phyloP scores from a whole-genome alignment of 2,329 filamentous ascomycete genomes.

The Colletotrichum brevisporum region DNA sequence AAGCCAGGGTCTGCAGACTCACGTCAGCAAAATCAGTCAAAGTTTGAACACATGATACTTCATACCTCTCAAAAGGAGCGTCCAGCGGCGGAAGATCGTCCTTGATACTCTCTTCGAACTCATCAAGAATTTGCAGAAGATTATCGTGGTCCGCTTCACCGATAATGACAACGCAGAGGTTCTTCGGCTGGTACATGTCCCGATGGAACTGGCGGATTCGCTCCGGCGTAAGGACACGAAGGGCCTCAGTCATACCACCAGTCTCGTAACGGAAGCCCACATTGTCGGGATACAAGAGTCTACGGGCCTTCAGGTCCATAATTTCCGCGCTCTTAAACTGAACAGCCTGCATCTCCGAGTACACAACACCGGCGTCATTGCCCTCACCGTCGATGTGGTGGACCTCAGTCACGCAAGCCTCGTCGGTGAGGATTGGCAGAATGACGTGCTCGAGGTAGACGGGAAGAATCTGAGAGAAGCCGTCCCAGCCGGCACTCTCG shows the following conservation, averaged over 20 bases:
- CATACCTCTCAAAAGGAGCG: constrained; percentile 78
- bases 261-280: constrained; percentile 97
- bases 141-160: constrained; percentile 89
- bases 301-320: constrained; percentile 86
- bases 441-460: constrained; percentile 97
- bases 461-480: constrained; percentile 93
- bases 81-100: constrained; percentile 83
- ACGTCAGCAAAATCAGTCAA: constrained; percentile 15
- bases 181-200: constrained; percentile 98
- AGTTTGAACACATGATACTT: constrained; percentile 11
- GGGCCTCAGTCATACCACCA: constrained; percentile 94
- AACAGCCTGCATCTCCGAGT: constrained; percentile 98
- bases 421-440: constrained; percentile 91
- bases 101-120: constrained; percentile 89
- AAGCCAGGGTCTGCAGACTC: constrained; percentile 78
- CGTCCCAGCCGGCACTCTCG: constrained; percentile 96
- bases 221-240: constrained; percentile 87
- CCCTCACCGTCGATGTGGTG: constrained; percentile 95
- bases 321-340: constrained; percentile 88
- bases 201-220: constrained; percentile 95
- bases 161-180: constrained; percentile 91
- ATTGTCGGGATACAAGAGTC: constrained; percentile 87
- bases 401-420: constrained; percentile 94
- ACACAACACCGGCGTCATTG: constrained; percentile 96
- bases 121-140: constrained; percentile 84